Base-by-base conservation (phyloP, 768 basidiomycete genomes). In the Lepiota venenata region DNA sequence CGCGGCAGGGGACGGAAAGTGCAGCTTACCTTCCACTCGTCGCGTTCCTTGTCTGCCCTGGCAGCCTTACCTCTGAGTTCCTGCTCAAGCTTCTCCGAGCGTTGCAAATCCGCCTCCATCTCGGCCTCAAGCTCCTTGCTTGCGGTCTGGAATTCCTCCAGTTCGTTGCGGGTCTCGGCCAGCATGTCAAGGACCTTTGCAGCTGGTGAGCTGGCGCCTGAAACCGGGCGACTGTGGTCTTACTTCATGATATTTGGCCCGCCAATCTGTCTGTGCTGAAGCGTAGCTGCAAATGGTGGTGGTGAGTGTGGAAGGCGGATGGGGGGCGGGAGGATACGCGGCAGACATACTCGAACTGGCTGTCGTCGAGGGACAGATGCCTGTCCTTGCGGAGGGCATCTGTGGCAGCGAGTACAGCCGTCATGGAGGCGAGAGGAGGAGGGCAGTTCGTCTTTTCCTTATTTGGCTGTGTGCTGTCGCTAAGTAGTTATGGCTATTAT, bases 121-220 rank as follows among this genome's bases (percentile, higher is more conserved):
- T 98, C 96, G 54, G 93, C 89, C 71, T 96, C 93, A 35, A 96
- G 81, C 60, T 95, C 93, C 71, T 89, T 92, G 74, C 89, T 87
- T 58, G 89, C 85, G 61, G 85, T 77, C 63, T 92, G 87, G 67
- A 93, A 93, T 63, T 95, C 89, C 65, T 88, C 85, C 47, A 96
- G 85, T 70, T 94, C 93, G 10, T 83, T 77, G 56, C 88, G 82
- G 32, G 93, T 92, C 69, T 93, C 90, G 29, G 83, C 67, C 60
- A 95, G 79, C 82, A 93, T 90, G 58, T 92, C 87, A 47, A 85
- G 82, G 49, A 88, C 86, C 80, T 81, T 52, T 36, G 36, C 14
- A 9, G 53, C 20, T 51, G 50, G 8, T 20, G 47, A n/a, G 22
- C 10, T 4, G 47, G 56, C 29, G 15, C 40, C 15, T 37, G 7